Evolutionary conservation across 331 rosid genomes (phyloP).

Genomic region (Quercus lobata): DNA sequence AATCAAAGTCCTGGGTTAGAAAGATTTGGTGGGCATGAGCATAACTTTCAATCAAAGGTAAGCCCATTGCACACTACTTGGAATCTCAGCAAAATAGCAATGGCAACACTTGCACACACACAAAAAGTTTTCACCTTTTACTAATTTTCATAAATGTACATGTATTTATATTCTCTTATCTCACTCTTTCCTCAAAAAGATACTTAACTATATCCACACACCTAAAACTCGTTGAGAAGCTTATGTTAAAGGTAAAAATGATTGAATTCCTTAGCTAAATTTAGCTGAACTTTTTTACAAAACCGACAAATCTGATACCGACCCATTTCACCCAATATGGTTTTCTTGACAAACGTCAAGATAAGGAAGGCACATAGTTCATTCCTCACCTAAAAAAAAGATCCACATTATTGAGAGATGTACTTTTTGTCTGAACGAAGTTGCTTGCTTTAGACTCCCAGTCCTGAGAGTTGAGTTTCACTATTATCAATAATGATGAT

Average conservation of each 20-base stretch:
- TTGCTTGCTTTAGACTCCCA: not conserved
- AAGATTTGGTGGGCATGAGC: conserved; percentile 18
- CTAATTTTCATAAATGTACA: not conserved
- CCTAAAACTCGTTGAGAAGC: not conserved
- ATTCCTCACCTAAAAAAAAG: conserved; percentile 8
- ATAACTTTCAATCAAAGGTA: conserved; percentile 24
- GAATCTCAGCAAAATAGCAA: not conserved
- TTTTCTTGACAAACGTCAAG: conserved; percentile 7
- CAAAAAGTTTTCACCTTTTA: not conserved
- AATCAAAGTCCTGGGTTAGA: not conserved
- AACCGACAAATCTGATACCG: conserved; percentile 11
- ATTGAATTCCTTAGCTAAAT: not conserved
- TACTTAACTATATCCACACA: not conserved
- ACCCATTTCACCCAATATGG: conserved; percentile 24
- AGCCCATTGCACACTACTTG: not conserved
- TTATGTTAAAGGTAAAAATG: conserved; percentile 1
- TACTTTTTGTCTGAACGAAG: conserved; percentile 9
- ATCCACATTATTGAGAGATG: conserved; percentile 6
- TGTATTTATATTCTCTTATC: not conserved
- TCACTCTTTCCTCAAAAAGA: not conserved
- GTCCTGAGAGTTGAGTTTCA: conserved; percentile 3
- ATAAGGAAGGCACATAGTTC: conserved; percentile 5
- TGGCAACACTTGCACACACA: not conserved
- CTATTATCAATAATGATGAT: conserved; percentile 22
- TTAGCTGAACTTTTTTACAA: not conserved